Base-by-base conservation (phyloP, 768 basidiomycete genomes). In the Boletus sp. region DNA sequence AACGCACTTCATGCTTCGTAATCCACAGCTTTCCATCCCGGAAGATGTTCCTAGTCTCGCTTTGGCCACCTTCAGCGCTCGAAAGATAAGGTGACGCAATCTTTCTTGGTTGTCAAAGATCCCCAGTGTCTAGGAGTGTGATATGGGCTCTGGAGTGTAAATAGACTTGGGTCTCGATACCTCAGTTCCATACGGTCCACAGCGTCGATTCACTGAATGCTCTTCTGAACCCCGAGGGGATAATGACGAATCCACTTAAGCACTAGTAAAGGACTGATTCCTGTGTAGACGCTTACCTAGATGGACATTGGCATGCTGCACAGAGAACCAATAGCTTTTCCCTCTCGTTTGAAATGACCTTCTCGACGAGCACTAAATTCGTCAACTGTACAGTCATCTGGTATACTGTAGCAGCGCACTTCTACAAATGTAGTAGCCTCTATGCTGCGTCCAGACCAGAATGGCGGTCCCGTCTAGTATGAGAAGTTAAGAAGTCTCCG, bases 351-450 rank as follows among this genome's bases (percentile, higher is more conserved):
- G 57, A 75, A 70, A 60, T 61, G 20, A 75, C 76, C 35, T 66
- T 59, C 36, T 52, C 55, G 12, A 71, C 71, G 52, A 76, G 60
- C 64, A 76, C 75, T 50, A 76, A 69, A 58, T 78, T 73, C n/a
- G 70, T 71, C 35, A 68, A 55, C 47, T 67, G 69, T 44, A 55
- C 58, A 32, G 63, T 54, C 48, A 78, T 63, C 59, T 78, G 77
- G 33, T 79, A 76, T 8, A 76, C 78, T 47, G 80, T 72, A 30
- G 72, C 72, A 5, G 75, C 78, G n/a, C 77, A 62, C 59, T 77
- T 77, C 55, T 60, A 37, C 73, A 64, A 76, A 81, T 14, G 76
- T 77, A 14, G 62, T 59, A 2, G 75, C 71, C 12, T 74, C 67
- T 15, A 72, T 35, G 70, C 72, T 30, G 69, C 71, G 53, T 74